A percentile compares a stretch with the other conserved stretches of the same genome.
These are phyloP conservation scores for Anethum foeniculum DNA, from an alignment of 140 eudicot species.

Conservation along the genomic window DNA sequence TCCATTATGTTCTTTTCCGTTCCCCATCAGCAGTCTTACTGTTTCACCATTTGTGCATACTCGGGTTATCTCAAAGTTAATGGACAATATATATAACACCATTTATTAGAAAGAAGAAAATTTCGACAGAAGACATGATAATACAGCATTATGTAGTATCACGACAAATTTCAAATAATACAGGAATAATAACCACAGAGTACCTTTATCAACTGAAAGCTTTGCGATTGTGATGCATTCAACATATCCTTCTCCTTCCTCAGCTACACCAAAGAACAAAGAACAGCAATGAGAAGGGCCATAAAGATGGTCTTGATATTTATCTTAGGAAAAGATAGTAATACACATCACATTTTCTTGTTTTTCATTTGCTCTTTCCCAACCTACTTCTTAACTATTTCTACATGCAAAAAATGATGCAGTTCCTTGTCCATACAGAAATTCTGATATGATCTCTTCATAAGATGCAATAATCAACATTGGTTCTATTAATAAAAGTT, in stretches of 20 bases:
- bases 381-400: not conserved
- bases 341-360: not conserved
- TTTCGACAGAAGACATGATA: not conserved
- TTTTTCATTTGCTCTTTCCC: not conserved
- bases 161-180: not conserved
- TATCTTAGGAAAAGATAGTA: not conserved
- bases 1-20: not conserved
- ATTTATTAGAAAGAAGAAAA: not conserved
- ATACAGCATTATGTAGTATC: not conserved
- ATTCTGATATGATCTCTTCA: not conserved
- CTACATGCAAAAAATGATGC: not conserved
- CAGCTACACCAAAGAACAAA: conserved; percentile 44
- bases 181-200: conserved; percentile 4
- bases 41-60: not conserved
- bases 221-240: conserved; percentile 62
- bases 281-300: conserved; percentile 3
- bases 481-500: not conserved
- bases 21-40: not conserved
- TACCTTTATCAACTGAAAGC: conserved; percentile 70
- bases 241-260: conserved; percentile 69
- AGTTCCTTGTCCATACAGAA: not conserved
- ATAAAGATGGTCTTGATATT: not conserved
- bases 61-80: not conserved
- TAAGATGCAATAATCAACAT: not conserved
- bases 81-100: not conserved